Conservation (phyloP, 2,329 filamentous ascomycete genomes). For the Colletotrichum tofieldiae region DNA sequence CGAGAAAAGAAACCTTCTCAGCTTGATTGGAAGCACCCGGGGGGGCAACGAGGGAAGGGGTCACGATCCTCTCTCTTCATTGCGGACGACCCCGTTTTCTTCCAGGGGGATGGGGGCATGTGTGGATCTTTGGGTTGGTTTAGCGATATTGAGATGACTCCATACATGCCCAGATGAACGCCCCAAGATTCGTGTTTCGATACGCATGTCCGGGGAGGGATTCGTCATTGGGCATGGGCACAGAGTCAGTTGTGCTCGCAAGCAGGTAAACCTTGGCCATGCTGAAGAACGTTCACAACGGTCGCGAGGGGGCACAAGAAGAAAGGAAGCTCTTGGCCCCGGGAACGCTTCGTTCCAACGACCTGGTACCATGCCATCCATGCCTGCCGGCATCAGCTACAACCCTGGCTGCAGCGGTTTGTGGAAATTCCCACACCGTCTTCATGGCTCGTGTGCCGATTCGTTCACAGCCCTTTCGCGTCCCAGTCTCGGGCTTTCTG, state of each 20-base stretch:
- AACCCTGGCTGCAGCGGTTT: constrained; percentile 13
- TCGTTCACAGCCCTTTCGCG: constrained; percentile 5
- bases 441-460: constrained; percentile 32
- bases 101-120: constrained; percentile 15
- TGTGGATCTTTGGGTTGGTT: constrained; percentile 15
- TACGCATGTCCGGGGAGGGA: not conserved
- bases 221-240: not conserved
- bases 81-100: constrained; percentile 6
- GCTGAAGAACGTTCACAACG: constrained; percentile 9
- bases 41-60: constrained; percentile 1
- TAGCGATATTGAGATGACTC: constrained; percentile 25
- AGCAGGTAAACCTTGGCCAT: no score
- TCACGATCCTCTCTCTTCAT: constrained; percentile 32
- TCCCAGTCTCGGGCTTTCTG: not conserved
- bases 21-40: constrained; percentile 21
- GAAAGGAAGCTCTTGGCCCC: not conserved
- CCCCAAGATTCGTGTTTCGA: not conserved
- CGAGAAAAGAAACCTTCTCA: constrained; percentile 24
- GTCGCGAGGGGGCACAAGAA: not conserved
- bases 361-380: constrained; percentile 16
- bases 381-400: constrained; percentile 19
- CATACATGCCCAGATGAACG: not conserved
- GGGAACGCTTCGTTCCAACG: constrained; percentile 7
- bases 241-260: not conserved
- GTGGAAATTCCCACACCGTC: constrained; percentile 23